These are phyloP conservation scores for Colletotrichum liriopes DNA, from an alignment of 2,329 filamentous ascomycete species.

Conservation along the genomic window DNA sequence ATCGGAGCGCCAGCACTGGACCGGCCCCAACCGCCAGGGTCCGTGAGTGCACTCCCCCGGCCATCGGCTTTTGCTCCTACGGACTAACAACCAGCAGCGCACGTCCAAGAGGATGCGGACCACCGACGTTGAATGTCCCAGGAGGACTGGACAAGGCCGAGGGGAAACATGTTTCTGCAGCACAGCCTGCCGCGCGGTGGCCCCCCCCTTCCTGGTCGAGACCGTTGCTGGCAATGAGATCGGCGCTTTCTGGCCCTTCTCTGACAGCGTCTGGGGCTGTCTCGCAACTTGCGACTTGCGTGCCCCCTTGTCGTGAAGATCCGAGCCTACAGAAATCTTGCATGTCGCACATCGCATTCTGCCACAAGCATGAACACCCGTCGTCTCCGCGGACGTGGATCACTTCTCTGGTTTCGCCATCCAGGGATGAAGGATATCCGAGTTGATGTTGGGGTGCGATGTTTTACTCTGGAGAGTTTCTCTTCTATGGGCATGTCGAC, in stretches of 20 bases:
- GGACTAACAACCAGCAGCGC: conserved; percentile 20
- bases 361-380: not conserved
- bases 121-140: conserved; percentile 36
- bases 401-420: not conserved
- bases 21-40: conserved; percentile 9
- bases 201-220: not conserved
- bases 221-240: not conserved
- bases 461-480: not conserved
- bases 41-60: conserved; percentile 25
- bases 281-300: conserved; percentile 2
- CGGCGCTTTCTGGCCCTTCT: not conserved
- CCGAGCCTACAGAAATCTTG: conserved; percentile 6
- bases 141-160: not conserved
- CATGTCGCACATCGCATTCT: conserved; percentile 1
- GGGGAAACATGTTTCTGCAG: conserved; percentile 26
- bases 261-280: conserved; percentile 2
- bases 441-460: not conserved
- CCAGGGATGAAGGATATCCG: not conserved
- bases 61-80: conserved; percentile 22
- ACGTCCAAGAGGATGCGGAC: conserved; percentile 32
- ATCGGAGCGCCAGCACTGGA: not conserved
- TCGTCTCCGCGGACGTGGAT: not conserved
- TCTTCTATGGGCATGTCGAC: not conserved
- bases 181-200: conserved; percentile 11
- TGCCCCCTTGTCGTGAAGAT: not conserved